Percentiles rank a stretch among this genome's conserved stretches.
Conservation (phyloP, 2,329 filamentous ascomycete genomes). For the Fusarium concolor region DNA sequence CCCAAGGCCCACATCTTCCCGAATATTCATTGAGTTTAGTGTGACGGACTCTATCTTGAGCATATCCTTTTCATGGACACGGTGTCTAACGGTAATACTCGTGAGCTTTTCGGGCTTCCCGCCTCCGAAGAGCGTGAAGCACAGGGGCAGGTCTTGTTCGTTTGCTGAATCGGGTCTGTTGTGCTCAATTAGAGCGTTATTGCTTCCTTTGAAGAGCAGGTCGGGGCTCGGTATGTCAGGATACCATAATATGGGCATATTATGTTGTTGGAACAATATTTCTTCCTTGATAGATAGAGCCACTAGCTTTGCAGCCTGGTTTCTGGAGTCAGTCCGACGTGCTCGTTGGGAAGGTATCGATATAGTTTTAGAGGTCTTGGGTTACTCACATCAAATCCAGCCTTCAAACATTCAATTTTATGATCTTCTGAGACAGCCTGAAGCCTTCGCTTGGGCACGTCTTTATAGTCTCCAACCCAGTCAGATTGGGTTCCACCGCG, state of each 20-base stretch:
- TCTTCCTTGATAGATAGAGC: neutral
- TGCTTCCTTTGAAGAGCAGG: neutral
- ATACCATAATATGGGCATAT: neutral
- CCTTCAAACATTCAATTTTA: neutral
- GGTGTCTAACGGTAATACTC: neutral
- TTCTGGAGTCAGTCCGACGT: neutral
- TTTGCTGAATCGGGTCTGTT: neutral
- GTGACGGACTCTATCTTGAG: neutral
- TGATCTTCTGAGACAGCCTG: no score
- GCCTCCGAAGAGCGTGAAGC: neutral
- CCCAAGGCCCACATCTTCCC: neutral
- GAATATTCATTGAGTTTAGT: neutral
- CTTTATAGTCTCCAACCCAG: neutral
- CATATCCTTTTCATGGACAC: neutral
- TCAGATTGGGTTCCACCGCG: neutral
- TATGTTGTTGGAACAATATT: neutral
- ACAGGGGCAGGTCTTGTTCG: neutral
- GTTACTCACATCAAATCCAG: conserved; percentile 5
- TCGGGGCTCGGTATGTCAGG: neutral
- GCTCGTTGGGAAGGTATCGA: neutral
- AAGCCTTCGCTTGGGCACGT: neutral
- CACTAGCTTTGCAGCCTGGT: conserved; percentile 6
- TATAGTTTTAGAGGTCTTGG: no score
- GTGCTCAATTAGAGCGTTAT: neutral
- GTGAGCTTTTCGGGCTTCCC: neutral